A percentile compares a stretch with the other conserved stretches of the same genome.
phyloP scores from a whole-genome alignment of 306 rosid genomes.

The Hippophae tibetana region DNA sequence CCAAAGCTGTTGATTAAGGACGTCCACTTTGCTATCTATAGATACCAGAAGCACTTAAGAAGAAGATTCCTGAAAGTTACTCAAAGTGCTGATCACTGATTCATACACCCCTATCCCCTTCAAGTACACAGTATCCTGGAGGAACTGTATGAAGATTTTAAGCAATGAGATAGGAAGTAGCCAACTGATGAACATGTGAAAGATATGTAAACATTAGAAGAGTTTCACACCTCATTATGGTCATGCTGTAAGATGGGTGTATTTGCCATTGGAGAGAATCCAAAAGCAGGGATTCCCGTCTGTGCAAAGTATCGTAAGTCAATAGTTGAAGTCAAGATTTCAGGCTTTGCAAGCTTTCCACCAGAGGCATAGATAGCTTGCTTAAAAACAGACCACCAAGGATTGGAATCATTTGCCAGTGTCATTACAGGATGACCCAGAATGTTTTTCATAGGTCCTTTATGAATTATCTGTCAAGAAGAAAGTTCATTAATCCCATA shows the following conservation, averaged over 20 bases:
- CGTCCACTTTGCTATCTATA: background rate
- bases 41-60: conserved; percentile 14
- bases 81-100: conserved; percentile 68
- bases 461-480: conserved; percentile 45
- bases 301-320: conserved; percentile 66
- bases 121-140: conserved; percentile 58
- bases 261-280: conserved; percentile 84
- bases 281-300: conserved; percentile 71
- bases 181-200: conserved; percentile 2
- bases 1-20: background rate
- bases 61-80: conserved; percentile 39
- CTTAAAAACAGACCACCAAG: conserved; percentile 83
- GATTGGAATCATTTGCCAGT: conserved; percentile 59
- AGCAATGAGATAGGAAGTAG: conserved; percentile 3
- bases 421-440: conserved; percentile 63
- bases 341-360: conserved; percentile 73
- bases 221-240: conserved; percentile 66
- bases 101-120: conserved; percentile 80
- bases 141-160: conserved; percentile 43
- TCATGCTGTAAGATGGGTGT: conserved; percentile 92
- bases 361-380: conserved; percentile 58
- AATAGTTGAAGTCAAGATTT: conserved; percentile 71
- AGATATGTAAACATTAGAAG: conserved; percentile 3
- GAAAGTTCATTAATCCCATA: conserved; percentile 7
- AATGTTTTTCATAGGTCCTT: conserved; percentile 58